Percentiles rank a stretch among this genome's conserved stretches.
Conservation (phyloP, 176 grass and related monocot genomes). For the Eleusine indica region DNA sequence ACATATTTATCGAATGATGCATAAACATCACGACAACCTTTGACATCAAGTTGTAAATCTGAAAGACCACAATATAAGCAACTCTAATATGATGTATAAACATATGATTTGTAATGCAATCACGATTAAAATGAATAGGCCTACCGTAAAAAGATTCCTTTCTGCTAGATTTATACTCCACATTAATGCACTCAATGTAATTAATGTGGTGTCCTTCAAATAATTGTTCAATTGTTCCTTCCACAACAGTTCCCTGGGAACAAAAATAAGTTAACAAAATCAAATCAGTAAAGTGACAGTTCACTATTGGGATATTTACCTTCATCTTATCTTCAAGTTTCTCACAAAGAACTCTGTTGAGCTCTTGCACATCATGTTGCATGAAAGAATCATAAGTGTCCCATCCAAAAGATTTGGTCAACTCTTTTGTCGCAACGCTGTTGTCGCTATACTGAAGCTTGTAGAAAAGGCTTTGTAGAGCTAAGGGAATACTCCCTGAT, state of each 20-base stretch:
- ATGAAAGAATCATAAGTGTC: constrained; percentile 99
- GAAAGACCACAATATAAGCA: constrained; percentile 38
- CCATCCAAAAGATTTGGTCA: constrained; percentile 99
- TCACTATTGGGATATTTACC: constrained; percentile 50
- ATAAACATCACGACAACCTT: constrained; percentile 97
- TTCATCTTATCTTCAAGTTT: constrained; percentile 99
- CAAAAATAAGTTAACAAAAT: constrained; percentile 29
- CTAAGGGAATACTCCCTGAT: constrained; percentile 95
- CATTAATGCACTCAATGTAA: constrained; percentile 98
- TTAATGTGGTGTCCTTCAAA: constrained; percentile 99
- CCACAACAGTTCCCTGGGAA: constrained; percentile 87
- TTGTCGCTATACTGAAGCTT: constrained; percentile 97
- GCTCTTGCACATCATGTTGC: constrained; percentile 99
- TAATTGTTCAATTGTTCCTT: constrained; percentile 94
- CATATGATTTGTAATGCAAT: constrained; percentile 30
- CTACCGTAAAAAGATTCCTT: constrained; percentile 97
- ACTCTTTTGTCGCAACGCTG: constrained; percentile 94
- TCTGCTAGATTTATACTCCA: constrained; percentile 94
- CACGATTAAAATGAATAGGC: constrained; percentile 6
- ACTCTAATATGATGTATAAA: constrained; percentile 24
- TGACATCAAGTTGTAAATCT: constrained; percentile 98
- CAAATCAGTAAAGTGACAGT: constrained; percentile 21
- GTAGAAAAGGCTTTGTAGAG: constrained; percentile 97
- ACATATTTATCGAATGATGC: constrained; percentile 99
- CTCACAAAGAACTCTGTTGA: constrained; percentile 99